Percentiles rank a stretch among this genome's conserved stretches.
These are phyloP conservation scores for Exidia glandulosa DNA, from an alignment of 768 basidiomycete species.

Conservation along the genomic window DNA sequence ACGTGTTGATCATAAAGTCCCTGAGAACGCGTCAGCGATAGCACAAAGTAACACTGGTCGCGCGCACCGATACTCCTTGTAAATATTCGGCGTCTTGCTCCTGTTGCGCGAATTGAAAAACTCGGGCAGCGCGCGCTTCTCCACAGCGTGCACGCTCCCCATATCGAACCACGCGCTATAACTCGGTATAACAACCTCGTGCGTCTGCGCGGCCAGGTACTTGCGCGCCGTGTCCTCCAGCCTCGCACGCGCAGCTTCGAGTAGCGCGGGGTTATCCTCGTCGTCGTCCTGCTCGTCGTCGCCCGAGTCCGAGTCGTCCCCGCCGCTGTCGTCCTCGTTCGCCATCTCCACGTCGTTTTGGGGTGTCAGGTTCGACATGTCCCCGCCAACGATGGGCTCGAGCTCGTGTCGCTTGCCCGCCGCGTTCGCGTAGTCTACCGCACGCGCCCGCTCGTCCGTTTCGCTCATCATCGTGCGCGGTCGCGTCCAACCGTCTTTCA, in stretches of 20 bases:
- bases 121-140: constrained; percentile 86
- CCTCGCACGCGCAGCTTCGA: constrained; percentile 66
- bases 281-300: constrained; percentile 76
- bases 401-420: constrained; percentile 81
- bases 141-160: constrained; percentile 84
- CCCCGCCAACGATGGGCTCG: constrained; percentile 69
- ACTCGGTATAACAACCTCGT: constrained; percentile 93
- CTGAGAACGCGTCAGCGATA: too few relatives aligned
- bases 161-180: constrained; percentile 99
- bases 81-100: constrained; percentile 91
- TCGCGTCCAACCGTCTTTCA: too few relatives aligned
- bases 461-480: too few relatives aligned
- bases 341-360: not conserved
- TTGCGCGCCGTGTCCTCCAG: constrained; percentile 83
- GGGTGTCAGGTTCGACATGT: constrained; percentile 56
- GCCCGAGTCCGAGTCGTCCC: constrained; percentile 49
- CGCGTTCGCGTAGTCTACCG: constrained; percentile 70
- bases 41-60: too few relatives aligned
- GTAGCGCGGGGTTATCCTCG: constrained; percentile 65
- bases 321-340: too few relatives aligned
- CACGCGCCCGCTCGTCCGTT: constrained; percentile 50
- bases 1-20: constrained; percentile 99
- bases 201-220: constrained; percentile 94
- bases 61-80: constrained; percentile 99
- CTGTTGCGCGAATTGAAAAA: constrained; percentile 96